Percentiles rank a stretch among this genome's conserved stretches.
phyloP scores from a whole-genome alignment of 148 eudicot species.

The Diospyros kaki region DNA sequence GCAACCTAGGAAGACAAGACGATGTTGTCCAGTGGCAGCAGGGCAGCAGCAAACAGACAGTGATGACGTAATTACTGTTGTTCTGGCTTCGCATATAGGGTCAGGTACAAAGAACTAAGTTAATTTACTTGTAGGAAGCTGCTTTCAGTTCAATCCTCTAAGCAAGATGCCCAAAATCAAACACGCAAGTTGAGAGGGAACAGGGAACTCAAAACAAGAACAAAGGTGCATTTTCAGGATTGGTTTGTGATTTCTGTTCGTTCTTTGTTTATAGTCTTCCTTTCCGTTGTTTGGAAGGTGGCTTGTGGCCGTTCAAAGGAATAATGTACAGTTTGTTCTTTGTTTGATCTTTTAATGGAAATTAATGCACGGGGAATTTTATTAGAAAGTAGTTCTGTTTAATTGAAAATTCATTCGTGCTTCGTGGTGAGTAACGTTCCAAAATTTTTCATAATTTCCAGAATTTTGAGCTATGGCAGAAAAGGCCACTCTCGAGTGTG shows the following conservation, averaged over 20 bases:
- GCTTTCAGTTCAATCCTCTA: constrained; percentile 1
- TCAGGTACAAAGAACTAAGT: background rate
- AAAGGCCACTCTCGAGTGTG: no score
- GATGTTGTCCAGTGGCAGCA: constrained; percentile 26
- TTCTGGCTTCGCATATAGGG: background rate
- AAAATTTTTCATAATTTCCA: no score
- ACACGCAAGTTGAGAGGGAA: background rate
- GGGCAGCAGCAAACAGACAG: constrained; percentile 27
- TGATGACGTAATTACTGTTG: constrained; percentile 22
- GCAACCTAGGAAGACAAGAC: constrained; percentile 22
- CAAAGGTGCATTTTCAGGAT: background rate
- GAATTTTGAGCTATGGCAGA: no score
- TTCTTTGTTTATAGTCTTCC: constrained; percentile 7
- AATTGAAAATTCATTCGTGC: background rate
- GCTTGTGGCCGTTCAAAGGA: constrained; percentile 13
- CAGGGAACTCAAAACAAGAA: no score
- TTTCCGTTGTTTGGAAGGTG: background rate
- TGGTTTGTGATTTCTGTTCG: background rate
- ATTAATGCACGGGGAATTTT: constrained; percentile 9
- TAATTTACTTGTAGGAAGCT: background rate
- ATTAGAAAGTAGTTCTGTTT: background rate
- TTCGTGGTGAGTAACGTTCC: no score
- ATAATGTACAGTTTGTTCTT: constrained; percentile 30
- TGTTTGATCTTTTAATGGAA: background rate
- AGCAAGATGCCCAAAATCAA: background rate